Evolutionary conservation across 495 filamentous ascomycete genomes (phyloP).

Genomic region (Hypoxylon cercidicola): DNA sequence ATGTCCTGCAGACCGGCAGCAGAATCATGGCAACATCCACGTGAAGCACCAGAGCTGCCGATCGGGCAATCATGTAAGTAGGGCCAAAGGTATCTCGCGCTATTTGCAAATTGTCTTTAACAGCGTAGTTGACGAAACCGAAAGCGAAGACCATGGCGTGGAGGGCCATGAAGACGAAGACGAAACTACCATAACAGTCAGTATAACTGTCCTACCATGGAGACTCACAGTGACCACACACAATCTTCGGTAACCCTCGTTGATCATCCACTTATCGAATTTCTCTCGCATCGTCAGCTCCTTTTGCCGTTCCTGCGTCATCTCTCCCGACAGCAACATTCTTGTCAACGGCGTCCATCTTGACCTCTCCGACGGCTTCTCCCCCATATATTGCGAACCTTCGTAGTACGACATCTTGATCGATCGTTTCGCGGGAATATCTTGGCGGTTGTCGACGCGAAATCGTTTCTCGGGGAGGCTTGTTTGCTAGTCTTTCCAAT

Average conservation of each 20-base stretch:
- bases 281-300: conserved; percentile 65
- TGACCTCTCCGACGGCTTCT: conserved; percentile 68
- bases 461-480: conserved; percentile 14
- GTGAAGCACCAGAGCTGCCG: conserved; percentile 76
- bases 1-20: conserved; percentile 81
- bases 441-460: conserved; percentile 13
- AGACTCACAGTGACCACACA: conserved; percentile 54
- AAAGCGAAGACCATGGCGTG: conserved; percentile 77
- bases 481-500: conserved; percentile 12
- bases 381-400: conserved; percentile 42
- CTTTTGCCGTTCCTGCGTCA: conserved; percentile 70
- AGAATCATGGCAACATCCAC: conserved; percentile 79
- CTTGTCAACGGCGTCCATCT: conserved; percentile 76
- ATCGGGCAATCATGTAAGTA: conserved; percentile 76
- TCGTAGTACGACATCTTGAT: conserved; percentile 57
- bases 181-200: conserved; percentile 63
- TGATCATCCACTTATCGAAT: conserved; percentile 76
- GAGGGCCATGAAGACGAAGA: conserved; percentile 72
- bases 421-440: conserved; percentile 6
- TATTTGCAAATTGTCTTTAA: conserved; percentile 74
- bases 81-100: conserved; percentile 72
- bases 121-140: conserved; percentile 77
- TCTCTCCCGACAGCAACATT: conserved; percentile 76
- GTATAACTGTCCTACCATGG: conserved; percentile 15
- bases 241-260: conserved; percentile 80